These are phyloP conservation scores for Oemleria cerasiformis DNA, from an alignment of 306 rosid genomes.

Conservation along the genomic window DNA sequence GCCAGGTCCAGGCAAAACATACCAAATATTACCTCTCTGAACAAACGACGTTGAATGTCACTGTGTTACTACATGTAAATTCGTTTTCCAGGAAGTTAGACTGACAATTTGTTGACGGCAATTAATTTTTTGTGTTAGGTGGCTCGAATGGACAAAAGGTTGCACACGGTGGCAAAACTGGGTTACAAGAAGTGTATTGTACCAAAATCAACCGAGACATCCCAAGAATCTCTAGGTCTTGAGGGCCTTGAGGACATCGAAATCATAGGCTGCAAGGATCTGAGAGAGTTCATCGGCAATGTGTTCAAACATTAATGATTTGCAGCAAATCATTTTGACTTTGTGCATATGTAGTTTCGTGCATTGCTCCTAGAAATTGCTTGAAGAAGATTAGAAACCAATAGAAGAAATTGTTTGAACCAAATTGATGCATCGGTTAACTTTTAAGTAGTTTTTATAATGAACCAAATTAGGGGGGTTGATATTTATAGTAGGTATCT, in stretches of 20 bases:
- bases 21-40: neutral
- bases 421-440: no score
- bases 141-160: constrained; percentile 79
- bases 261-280: constrained; percentile 62
- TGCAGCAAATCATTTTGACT: constrained; percentile 8
- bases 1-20: neutral
- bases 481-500: no score
- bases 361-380: neutral
- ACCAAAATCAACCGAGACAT: constrained; percentile 59
- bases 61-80: neutral
- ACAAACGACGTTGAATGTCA: neutral
- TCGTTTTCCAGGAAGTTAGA: neutral
- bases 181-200: constrained; percentile 74
- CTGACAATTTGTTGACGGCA: neutral
- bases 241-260: constrained; percentile 37
- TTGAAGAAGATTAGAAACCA: neutral
- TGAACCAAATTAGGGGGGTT: no score
- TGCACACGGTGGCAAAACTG: constrained; percentile 63
- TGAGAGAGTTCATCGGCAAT: constrained; percentile 70
- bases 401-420: no score
- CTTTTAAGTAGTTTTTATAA: no score
- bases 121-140: constrained; percentile 41
- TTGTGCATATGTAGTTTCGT: neutral
- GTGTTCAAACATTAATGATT: constrained; percentile 44
- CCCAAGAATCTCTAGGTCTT: constrained; percentile 31